Base-by-base conservation (phyloP, 306 rosid species). In the Hippophae gyantsensis region DNA sequence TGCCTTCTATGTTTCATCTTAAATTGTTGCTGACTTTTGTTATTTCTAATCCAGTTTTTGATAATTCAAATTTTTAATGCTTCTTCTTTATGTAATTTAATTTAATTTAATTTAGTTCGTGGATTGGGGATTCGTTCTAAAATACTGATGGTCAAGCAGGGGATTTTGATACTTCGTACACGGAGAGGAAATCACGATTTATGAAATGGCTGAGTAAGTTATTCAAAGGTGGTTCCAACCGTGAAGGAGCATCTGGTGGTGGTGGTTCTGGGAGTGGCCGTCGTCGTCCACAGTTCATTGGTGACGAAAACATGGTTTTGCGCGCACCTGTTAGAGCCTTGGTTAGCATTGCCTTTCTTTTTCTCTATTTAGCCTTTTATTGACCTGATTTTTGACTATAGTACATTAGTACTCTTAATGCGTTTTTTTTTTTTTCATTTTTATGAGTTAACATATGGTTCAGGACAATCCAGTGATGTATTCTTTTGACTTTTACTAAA, bases 151-250 rank as follows among this genome's bases (percentile, higher is more conserved):
- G 69, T 75, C 13, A 43, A 83, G 72, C 89, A 92, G 99, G 99
- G 87, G 89, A 75, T 66, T 79, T 58, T 74, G 70, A 8, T 73
- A 87, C 98, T 74, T 78, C 85, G n/a, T 72, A 78, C 66, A 68
- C 89, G 50, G 97, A 89, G 81, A 89, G 84, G 74, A 89, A 88
- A 79, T 84, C 95, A 51, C 79, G 95, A 61, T 82, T 89, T 72
- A 81, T 89, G 97, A 89, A 84, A 88, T 93, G 99, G 99, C 66
- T 93, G 58, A 72, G 84, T 75, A 89, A 72, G 77, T 76, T 93
- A 68, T 86, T 93, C 84, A 78, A 79, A 72, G 72, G 84, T 7
- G 86, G 96, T 64, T 63, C 78, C 48, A 69, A 55, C 52, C 73
- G 84, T 47, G 78, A 82, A 67, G 82, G 80, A 43, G 73, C 79